A percentile compares a stretch with the other conserved stretches of the same genome.
Evolutionary conservation across 2,329 filamentous ascomycete genomes (phyloP).

Genomic region (Colletotrichum sp.): DNA sequence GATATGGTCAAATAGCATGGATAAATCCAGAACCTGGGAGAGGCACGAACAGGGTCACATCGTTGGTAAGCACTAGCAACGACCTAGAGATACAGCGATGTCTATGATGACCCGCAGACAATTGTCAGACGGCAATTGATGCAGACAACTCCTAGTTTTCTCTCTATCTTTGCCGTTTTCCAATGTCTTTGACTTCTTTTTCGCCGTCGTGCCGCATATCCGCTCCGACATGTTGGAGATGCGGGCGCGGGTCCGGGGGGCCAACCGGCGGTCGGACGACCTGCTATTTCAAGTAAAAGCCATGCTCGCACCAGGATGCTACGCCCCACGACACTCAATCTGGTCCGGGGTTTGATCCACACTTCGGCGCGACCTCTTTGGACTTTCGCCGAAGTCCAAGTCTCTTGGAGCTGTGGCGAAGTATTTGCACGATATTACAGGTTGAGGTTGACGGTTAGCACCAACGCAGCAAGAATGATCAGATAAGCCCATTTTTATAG

Average conservation of each 20-base stretch:
- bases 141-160: neutral
- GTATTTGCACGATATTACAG: neutral
- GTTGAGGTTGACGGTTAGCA: neutral
- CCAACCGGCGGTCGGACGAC: neutral
- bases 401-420: neutral
- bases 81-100: neutral
- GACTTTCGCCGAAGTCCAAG: neutral
- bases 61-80: slow-evolving; percentile 3
- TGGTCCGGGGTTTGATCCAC: neutral
- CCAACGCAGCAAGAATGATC: neutral
- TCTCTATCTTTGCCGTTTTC: neutral
- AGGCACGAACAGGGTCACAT: neutral
- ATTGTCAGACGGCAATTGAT: neutral
- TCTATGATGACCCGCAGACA: neutral
- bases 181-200: neutral
- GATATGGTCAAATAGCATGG: neutral
- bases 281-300: neutral
- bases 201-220: neutral
- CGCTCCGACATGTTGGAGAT: neutral
- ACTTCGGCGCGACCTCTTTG: neutral
- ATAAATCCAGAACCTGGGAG: neutral
- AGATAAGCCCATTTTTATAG: neutral
- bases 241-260: neutral
- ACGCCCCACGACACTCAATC: neutral
- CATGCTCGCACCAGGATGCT: neutral